Evolutionary conservation across 2,329 filamentous ascomycete species (phyloP).

Genomic region (Aspergillus candidus): DNA sequence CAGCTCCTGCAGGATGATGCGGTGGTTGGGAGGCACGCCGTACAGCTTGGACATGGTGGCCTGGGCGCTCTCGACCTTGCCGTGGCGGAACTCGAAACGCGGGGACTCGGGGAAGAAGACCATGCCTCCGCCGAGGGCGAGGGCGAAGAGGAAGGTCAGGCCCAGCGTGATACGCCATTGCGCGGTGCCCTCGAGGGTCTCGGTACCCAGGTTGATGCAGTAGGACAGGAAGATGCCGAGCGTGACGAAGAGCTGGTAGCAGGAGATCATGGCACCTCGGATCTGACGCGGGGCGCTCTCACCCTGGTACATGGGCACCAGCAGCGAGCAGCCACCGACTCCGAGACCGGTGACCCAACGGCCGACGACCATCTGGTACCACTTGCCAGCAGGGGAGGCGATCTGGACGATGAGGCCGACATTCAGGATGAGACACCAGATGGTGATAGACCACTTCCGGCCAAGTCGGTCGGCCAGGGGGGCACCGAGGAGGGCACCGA

Average conservation of each 20-base stretch:
- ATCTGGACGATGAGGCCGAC: slow-evolving; percentile 43
- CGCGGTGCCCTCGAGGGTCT: slow-evolving; percentile 35
- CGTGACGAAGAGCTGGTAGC: slow-evolving; percentile 46
- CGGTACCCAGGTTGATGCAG: slow-evolving; percentile 42
- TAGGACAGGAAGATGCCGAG: slow-evolving; percentile 43
- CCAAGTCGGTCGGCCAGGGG: slow-evolving; percentile 39
- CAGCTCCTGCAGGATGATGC: slow-evolving; percentile 48
- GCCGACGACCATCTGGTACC: slow-evolving; percentile 40
- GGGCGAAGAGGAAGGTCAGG: slow-evolving; percentile 52
- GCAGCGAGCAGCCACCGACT: slow-evolving; percentile 39
- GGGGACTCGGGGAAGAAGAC: slow-evolving; percentile 52
- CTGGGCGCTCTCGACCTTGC: slow-evolving; percentile 47
- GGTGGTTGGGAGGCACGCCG: slow-evolving; percentile 49
- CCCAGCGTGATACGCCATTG: slow-evolving; percentile 50
- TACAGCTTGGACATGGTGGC: slow-evolving; percentile 51
- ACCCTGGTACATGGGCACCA: slow-evolving; percentile 44
- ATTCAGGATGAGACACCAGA: slow-evolving; percentile 37
- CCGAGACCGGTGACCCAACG: slow-evolving; percentile 41
- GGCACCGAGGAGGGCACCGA: slow-evolving; percentile 36
- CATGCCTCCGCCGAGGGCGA: slow-evolving; percentile 52
- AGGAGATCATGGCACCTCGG: slow-evolving; percentile 42
- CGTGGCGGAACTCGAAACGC: slow-evolving; percentile 53
- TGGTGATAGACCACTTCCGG: slow-evolving; percentile 37
- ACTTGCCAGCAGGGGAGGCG: slow-evolving; percentile 29
- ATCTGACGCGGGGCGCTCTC: slow-evolving; percentile 43